Percentiles rank a stretch among this genome's conserved stretches.
Conservation (phyloP, 768 basidiomycete species). For the Termitomyces sp. region DNA sequence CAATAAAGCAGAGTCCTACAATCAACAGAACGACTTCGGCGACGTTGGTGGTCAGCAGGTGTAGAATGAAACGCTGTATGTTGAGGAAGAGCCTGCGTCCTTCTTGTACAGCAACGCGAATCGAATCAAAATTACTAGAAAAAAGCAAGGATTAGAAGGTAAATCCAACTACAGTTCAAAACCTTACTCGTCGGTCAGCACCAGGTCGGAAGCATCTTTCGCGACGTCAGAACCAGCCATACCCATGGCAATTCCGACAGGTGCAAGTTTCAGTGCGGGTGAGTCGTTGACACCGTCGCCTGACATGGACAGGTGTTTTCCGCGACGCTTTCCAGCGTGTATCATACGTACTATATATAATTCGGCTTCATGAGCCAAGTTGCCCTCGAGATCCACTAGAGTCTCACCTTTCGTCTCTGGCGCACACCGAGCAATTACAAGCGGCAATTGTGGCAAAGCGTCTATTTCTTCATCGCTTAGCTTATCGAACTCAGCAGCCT, state of each 20-base stretch:
- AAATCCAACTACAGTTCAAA: too few species aligned
- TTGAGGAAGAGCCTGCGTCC: constrained; percentile 55
- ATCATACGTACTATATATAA: constrained; percentile 40
- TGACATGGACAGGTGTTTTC: constrained; percentile 49
- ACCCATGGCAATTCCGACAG: constrained; percentile 57
- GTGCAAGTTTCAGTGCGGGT: constrained; percentile 48
- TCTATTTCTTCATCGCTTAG: constrained; percentile 47
- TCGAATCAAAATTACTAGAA: constrained; percentile 49
- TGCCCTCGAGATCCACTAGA: too few species aligned
- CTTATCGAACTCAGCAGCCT: constrained; percentile 44
- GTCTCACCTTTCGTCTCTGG: constrained; percentile 40
- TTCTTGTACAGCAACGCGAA: constrained; percentile 50
- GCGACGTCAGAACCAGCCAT: constrained; percentile 51
- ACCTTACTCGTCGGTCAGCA: constrained; percentile 47
- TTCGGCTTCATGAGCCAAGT: background rate
- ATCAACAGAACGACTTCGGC: constrained; percentile 50
- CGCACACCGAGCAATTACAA: constrained; percentile 55
- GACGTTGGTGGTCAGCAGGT: constrained; percentile 47
- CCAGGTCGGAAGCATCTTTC: constrained; percentile 47
- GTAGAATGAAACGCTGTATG: constrained; percentile 50
- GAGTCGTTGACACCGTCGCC: constrained; percentile 58
- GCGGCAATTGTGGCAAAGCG: constrained; percentile 42
- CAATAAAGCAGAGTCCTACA: constrained; percentile 52
- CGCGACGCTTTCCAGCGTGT: constrained; percentile 50
- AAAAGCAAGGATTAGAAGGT: background rate